Evolutionary conservation across 129 eudicot genomes (phyloP).

Genomic region (Pulicaria dysenterica): DNA sequence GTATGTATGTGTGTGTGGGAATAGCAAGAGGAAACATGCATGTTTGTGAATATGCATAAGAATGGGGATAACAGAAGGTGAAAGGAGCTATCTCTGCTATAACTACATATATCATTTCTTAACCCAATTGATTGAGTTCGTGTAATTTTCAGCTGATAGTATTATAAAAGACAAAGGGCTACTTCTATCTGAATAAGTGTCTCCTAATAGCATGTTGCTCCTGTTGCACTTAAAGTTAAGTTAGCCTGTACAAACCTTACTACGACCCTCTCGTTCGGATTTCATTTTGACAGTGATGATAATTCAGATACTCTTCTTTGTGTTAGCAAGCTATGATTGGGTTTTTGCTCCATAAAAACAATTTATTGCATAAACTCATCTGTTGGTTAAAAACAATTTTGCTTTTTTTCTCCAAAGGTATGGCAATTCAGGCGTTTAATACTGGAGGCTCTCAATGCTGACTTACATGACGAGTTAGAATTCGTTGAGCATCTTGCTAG

Average conservation of each 20-base stretch:
- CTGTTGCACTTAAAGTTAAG: conserved; percentile 1
- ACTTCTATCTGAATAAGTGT: neutral
- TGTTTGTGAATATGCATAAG: neutral
- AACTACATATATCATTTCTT: neutral
- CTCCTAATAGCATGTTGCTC: neutral
- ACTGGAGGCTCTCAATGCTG: conserved; percentile 68
- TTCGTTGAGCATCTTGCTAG: conserved; percentile 71
- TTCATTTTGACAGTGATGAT: neutral
- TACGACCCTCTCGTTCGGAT: neutral
- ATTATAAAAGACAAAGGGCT: too few species aligned
- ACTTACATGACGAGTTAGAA: conserved; percentile 64
- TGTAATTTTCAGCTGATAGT: too few species aligned
- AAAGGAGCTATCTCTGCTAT: neutral
- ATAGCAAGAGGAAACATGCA: neutral
- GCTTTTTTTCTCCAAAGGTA: conserved; percentile 46
- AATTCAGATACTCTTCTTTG: conserved; percentile 5
- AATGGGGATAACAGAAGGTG: neutral
- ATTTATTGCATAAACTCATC: neutral
- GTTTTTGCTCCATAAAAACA: neutral
- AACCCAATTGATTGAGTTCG: neutral
- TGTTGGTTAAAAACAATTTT: neutral
- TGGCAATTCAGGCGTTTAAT: conserved; percentile 91
- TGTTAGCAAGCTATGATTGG: neutral
- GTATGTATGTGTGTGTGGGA: neutral
- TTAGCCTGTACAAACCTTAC: neutral